These are phyloP conservation scores for Ciborinia camelliae DNA, from an alignment of 2,329 filamentous ascomycete species.

Conservation along the genomic window DNA sequence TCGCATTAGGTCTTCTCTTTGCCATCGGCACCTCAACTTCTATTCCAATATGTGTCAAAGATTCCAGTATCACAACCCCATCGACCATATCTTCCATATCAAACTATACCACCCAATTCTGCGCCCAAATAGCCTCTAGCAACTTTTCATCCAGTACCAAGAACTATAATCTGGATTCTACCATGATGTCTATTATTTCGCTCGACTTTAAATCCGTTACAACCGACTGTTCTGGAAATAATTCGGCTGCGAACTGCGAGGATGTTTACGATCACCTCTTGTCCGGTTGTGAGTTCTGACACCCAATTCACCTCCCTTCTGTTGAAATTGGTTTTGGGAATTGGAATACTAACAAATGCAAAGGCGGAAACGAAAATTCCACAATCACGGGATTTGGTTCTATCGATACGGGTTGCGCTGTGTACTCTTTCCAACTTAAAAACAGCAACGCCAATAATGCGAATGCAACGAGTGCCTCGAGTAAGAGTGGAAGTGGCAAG, in stretches of 20 bases:
- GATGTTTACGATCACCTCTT: background rate
- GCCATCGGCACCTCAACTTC: background rate
- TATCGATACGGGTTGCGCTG: background rate
- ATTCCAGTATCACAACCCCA: background rate
- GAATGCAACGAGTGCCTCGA: background rate
- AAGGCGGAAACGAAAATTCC: background rate
- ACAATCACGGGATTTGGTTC: background rate
- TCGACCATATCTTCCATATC: background rate
- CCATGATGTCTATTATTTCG: background rate
- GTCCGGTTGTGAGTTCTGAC: background rate
- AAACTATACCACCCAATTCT: background rate
- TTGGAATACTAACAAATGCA: background rate
- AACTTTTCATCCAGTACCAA: background rate
- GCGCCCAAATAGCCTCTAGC: background rate
- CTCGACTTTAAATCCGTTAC: background rate
- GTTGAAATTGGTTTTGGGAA: background rate
- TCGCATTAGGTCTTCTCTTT: background rate
- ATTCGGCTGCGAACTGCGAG: background rate
- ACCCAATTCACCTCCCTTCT: background rate
- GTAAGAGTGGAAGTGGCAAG: constrained; percentile 7
- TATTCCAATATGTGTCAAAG: background rate
- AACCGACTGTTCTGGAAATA: background rate
- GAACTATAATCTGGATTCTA: background rate
- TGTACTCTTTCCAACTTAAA: background rate
- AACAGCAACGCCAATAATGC: background rate